Evolutionary conservation across 257 asterid genomes (phyloP).

Genomic region (Oldenlandia corymbosa): DNA sequence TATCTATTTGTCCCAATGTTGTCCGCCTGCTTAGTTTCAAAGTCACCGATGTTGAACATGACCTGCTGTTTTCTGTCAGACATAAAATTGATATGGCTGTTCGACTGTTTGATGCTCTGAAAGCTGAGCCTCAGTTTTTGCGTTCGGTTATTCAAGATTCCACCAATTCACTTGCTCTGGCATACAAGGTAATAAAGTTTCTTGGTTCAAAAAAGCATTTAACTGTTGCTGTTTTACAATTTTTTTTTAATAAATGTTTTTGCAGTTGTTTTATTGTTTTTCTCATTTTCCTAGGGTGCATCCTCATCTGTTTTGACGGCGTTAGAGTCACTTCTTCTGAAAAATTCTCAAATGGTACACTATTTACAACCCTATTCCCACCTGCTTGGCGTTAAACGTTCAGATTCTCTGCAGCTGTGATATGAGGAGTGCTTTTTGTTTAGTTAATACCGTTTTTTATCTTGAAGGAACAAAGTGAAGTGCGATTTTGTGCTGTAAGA

Average conservation of each 20-base stretch:
- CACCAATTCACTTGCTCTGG: slow-evolving; percentile 77
- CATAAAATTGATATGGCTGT: slow-evolving; percentile 78
- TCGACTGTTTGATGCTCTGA: slow-evolving; percentile 85
- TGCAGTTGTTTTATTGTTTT: slow-evolving; percentile 18
- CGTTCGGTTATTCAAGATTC: slow-evolving; percentile 93
- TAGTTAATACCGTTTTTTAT: slow-evolving; percentile 15
- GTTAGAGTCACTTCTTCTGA: slow-evolving; percentile 72
- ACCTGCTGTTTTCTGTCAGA: slow-evolving; percentile 31
- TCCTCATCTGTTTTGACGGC: slow-evolving; percentile 62
- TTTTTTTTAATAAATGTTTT: too few relatives aligned
- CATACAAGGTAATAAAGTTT: slow-evolving; percentile 62
- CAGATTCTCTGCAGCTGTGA: slow-evolving; percentile 9
- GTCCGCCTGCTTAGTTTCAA: slow-evolving; percentile 13
- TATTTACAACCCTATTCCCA: slow-evolving; percentile 22
- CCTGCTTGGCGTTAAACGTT: slow-evolving; percentile 16
- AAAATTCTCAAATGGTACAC: slow-evolving; percentile 70
- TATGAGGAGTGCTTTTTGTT: neutral
- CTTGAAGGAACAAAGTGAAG: slow-evolving; percentile 89
- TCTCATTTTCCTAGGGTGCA: slow-evolving; percentile 56
- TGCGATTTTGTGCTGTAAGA: slow-evolving; percentile 95
- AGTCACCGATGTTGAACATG: slow-evolving; percentile 11
- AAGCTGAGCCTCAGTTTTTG: slow-evolving; percentile 64
- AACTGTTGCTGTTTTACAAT: too few relatives aligned
- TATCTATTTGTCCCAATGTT: slow-evolving; percentile 7
- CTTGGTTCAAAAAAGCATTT: slow-evolving; percentile 16